These are phyloP conservation scores for Fusarium sublunatum DNA, from an alignment of 2,329 filamentous ascomycete species.

Conservation along the genomic window DNA sequence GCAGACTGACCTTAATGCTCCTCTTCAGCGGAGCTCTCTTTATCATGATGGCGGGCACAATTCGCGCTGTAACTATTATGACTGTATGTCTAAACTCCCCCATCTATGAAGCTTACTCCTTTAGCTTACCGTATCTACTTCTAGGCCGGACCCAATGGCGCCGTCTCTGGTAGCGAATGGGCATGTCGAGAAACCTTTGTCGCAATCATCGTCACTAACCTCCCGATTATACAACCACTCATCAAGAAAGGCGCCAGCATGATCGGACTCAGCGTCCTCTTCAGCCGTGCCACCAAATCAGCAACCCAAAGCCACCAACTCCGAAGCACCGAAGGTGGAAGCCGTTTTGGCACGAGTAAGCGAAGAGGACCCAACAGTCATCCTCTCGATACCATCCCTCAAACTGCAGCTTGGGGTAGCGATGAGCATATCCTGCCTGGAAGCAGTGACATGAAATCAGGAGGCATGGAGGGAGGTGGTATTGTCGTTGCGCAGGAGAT, in stretches of 20 bases:
- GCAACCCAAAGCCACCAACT: slow-evolving; percentile 39
- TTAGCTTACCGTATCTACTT: not conserved
- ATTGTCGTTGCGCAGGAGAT: slow-evolving; percentile 40
- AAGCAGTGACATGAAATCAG: slow-evolving; percentile 6
- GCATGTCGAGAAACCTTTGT: slow-evolving; percentile 55
- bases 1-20: slow-evolving; percentile 38
- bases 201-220: slow-evolving; percentile 53
- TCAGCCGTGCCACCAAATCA: slow-evolving; percentile 32
- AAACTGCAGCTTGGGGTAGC: slow-evolving; percentile 36
- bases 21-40: slow-evolving; percentile 38
- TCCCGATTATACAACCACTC: slow-evolving; percentile 40
- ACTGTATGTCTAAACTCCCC: slow-evolving; percentile 7
- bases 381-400: slow-evolving; percentile 21
- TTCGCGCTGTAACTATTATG: slow-evolving; percentile 35
- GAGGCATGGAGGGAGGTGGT: slow-evolving; percentile 11
- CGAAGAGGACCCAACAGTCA: slow-evolving; percentile 10
- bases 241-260: slow-evolving; percentile 36
- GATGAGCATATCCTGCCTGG: slow-evolving; percentile 39
- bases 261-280: slow-evolving; percentile 36
- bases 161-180: slow-evolving; percentile 45
- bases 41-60: slow-evolving; percentile 41
- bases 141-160: slow-evolving; percentile 33
- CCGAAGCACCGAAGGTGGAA: slow-evolving; percentile 29
- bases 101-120: accelerated
- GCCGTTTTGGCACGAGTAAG: slow-evolving; percentile 29